Conservation (phyloP, 148 eudicot genomes). For the Hydrangea macrophylla region DNA sequence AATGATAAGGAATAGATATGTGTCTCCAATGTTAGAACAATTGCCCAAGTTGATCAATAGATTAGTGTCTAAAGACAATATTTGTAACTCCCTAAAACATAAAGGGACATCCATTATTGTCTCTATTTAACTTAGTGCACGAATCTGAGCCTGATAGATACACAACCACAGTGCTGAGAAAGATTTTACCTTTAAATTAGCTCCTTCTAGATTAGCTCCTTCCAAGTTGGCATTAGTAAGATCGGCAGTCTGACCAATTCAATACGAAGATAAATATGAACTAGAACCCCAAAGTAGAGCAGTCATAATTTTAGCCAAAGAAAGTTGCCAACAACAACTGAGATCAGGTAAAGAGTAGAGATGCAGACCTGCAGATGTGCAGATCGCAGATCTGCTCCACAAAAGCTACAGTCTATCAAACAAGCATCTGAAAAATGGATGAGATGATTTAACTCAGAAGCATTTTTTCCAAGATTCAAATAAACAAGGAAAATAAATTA, state of each 20-base stretch:
- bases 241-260: slow-evolving; percentile 65
- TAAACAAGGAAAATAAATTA: not conserved
- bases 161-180: not conserved
- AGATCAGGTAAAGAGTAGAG: not conserved
- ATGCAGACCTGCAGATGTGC: slow-evolving; percentile 83
- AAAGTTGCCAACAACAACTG: too few relatives aligned
- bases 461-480: not conserved
- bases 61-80: too few relatives aligned
- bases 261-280: not conserved
- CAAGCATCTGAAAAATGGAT: slow-evolving; percentile 70
- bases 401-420: slow-evolving; percentile 87
- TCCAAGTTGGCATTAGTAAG: slow-evolving; percentile 93
- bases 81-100: not conserved
- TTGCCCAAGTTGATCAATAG: too few relatives aligned
- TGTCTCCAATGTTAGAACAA: too few relatives aligned
- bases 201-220: slow-evolving; percentile 95
- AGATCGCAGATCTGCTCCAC: slow-evolving; percentile 84
- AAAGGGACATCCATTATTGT: too few relatives aligned
- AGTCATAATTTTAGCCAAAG: slow-evolving; percentile 2
- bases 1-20: too few relatives aligned
- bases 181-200: slow-evolving; percentile 77
- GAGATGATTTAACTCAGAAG: not conserved
- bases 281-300: not conserved
- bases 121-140: not conserved
- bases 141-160: not conserved